These are phyloP conservation scores for Rhododendron griersonianum DNA, from an alignment of 148 eudicot species.

Conservation along the genomic window DNA sequence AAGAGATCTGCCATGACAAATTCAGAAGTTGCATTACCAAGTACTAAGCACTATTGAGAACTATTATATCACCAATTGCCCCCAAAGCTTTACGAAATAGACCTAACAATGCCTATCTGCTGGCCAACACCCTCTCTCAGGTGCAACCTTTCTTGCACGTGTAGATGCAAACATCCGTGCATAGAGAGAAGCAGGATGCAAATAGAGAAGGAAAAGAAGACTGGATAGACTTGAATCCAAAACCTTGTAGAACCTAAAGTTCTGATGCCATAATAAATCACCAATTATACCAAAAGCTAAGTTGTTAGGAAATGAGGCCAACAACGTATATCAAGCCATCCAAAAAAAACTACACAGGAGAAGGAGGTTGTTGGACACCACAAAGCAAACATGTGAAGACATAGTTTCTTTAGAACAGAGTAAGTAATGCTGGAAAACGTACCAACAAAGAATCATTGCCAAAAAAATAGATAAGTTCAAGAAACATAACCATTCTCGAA, in stretches of 20 bases:
- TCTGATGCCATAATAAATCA: background rate
- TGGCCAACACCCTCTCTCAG: background rate
- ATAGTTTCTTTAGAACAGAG: background rate
- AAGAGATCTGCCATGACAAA: slow-evolving; percentile 24
- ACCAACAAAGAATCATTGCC: background rate
- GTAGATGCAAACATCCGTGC: background rate
- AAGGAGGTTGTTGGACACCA: background rate
- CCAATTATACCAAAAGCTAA: background rate
- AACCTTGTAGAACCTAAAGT: background rate
- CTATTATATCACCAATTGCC: background rate
- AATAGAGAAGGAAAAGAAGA: background rate
- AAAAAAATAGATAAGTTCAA: background rate
- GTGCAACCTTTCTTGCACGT: background rate
- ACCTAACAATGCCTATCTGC: background rate
- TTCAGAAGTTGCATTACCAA: background rate
- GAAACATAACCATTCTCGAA: background rate
- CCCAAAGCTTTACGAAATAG: background rate
- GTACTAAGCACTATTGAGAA: background rate
- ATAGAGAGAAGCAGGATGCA: background rate
- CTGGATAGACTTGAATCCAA: background rate
- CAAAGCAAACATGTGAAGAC: background rate
- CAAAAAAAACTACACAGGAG: background rate
- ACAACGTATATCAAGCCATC: background rate
- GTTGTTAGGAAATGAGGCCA: background rate
- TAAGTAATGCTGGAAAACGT: background rate